Evolutionary conservation across 2,329 filamentous ascomycete genomes (phyloP), one percentile per base, ranked within the genome.

Genomic region (Orbilia quercus): DNA sequence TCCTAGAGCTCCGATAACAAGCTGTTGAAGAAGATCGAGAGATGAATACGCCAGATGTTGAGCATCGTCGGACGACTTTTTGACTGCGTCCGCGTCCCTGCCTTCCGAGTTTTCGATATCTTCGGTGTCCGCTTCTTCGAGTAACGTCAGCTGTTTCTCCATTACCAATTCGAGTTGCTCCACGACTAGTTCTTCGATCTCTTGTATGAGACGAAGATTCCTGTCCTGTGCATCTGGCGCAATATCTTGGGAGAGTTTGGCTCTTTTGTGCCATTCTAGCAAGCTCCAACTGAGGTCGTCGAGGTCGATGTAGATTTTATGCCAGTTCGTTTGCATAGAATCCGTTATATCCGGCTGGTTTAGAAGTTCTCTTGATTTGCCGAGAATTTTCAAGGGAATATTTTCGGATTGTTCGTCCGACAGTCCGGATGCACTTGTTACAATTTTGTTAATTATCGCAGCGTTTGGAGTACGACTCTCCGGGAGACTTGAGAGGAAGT

Each of bases 51-150:
- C 69, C 28, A 73, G 69, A 66, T 73, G 69, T 45, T 73, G 69
- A 7, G 69, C 69, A 28, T 73, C 60, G 22, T 66, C 69, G 7
- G 69, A 73, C 11, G 44, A 66, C 28, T 73, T 73, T 40, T 51
- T 73, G 31, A 57, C 69, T 55, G 54, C 58, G 31, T 66, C 69
- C 14, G 69, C 60, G 23, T 66, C 55, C 12, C 48, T 73, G 45
- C 59, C 62, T 44, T 67, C 70, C 7, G 51, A 11, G 2, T 23
- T 25, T 87, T 69, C 58, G 6, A 28, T 44, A 54, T 74, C 64
- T 47, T 74, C 70, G 18, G 42, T 60, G 36, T 73, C 60, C 6
- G 63, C 63, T 59, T 74, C 54, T 34, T 69, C 70, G 16, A 74
- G 57, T 9, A 66, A 48, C 14, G 51, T 34, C 23, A 74, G 44